Evolutionary conservation across 345 rosid genomes (phyloP), one percentile per base, ranked within the genome.

Genomic region (Eutrema heterophyllum): DNA sequence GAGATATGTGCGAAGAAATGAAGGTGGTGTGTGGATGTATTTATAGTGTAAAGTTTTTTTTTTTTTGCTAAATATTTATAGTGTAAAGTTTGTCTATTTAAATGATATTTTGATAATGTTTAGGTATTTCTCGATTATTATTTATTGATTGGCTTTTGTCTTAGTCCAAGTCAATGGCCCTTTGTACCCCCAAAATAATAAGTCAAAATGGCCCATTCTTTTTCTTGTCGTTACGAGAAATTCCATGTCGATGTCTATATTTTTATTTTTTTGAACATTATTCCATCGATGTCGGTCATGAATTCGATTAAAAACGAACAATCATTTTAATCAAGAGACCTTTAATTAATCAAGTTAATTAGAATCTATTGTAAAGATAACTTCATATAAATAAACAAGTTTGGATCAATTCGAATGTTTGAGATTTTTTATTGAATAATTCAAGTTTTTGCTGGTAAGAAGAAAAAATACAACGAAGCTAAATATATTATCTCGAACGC

Each of bases 241-340:
- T 36, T 48, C 6, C 44, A 74, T 57, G 78, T 39, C 78, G 72
- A 74, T n/a, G n/a, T n/a, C n/a, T n/a, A n/a, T n/a, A n/a, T n/a
- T n/a, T n/a, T n/a, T n/a, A n/a, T n/a, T n/a, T n/a, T n/a, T n/a
- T n/a, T n/a, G n/a, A n/a, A n/a, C n/a, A n/a, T n/a, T n/a, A n/a
- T n/a, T n/a, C n/a, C n/a, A n/a, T n/a, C n/a, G n/a, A n/a, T 57
- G 78, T 39, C 78, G 72, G 78, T 39, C 26, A 65, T 65, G 43
- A 35, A 7, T 46, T 40, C 15, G 14, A 14, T 63, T 6, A 2
- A 21, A 33, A 15, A 36, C 18, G 9, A 30, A 30, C 5, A 5
- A 38, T 21, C 55, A 29, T 15, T 10, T 50, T 8, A 4, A 21
- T 21, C n/a, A n/a, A n/a, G n/a, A n/a, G n/a, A n/a, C n/a, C n/a